Evolutionary conservation across 345 rosid species (phyloP).

Genomic region (Syzygium oleosum): DNA sequence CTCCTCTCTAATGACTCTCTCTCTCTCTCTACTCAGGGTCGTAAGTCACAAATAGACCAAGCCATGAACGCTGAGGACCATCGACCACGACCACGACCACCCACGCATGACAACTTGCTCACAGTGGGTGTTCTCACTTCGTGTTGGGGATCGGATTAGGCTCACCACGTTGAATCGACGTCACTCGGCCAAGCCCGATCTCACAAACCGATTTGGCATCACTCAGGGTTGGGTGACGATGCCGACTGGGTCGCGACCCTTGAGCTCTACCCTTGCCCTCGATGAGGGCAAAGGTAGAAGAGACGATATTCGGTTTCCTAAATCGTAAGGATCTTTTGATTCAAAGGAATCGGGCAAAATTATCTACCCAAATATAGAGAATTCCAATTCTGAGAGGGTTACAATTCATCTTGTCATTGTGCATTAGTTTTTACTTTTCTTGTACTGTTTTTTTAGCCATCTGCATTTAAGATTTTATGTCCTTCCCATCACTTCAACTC

Average conservation of each 20-base stretch:
- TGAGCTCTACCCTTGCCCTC: background rate
- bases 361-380: background rate
- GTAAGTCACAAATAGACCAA: background rate
- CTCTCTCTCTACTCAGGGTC: background rate
- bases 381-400: too few relatives aligned
- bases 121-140: background rate
- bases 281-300: background rate
- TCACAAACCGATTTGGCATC: background rate
- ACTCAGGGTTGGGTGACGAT: background rate
- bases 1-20: background rate
- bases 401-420: too few relatives aligned
- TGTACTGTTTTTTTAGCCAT: background rate
- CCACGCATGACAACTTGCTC: background rate
- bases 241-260: background rate
- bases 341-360: background rate
- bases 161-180: background rate
- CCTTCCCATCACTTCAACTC: background rate
- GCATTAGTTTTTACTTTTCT: background rate
- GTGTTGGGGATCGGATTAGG: background rate
- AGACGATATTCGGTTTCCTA: background rate
- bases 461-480: background rate
- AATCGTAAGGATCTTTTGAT: background rate
- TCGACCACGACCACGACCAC: background rate
- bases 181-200: background rate
- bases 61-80: background rate